Percentiles rank a stretch among this genome's conserved stretches.
Evolutionary conservation across 129 eudicot genomes (phyloP).

Genomic region (Helichrysum umbraculigerum): DNA sequence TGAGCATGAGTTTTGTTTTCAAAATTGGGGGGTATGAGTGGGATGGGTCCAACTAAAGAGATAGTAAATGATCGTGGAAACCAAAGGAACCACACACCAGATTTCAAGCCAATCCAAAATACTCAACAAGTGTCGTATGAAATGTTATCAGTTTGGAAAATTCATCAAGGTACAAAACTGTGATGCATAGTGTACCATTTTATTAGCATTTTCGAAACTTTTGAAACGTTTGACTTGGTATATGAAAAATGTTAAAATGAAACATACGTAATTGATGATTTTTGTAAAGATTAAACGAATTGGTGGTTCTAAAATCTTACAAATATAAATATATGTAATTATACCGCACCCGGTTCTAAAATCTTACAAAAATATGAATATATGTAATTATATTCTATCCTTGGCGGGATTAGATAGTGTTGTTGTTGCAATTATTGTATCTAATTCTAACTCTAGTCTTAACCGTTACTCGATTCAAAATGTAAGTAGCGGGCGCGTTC

Average conservation of each 20-base stretch:
- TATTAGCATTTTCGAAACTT: not conserved
- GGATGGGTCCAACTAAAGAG: constrained; percentile 27
- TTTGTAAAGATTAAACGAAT: no score
- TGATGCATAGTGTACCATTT: constrained; percentile 17
- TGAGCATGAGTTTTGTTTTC: constrained; percentile 16
- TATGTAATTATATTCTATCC: no score
- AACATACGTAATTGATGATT: no score
- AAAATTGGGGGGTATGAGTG: constrained; percentile 21
- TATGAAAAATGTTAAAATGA: not conserved
- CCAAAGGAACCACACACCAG: constrained; percentile 45
- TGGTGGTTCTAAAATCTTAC: no score
- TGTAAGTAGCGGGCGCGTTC: no score
- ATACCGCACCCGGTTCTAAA: no score
- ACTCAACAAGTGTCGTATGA: constrained; percentile 19
- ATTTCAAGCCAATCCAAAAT: constrained; percentile 33
- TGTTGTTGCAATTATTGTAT: no score
- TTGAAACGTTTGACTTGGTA: not conserved
- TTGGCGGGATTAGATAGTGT: no score
- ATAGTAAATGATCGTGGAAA: constrained; percentile 36
- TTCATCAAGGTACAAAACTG: not conserved
- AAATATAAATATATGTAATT: no score
- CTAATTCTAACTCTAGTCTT: no score
- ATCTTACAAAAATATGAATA: no score
- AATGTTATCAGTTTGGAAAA: constrained; percentile 1
- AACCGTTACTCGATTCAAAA: no score